Evolutionary conservation across 352 stramenopile species (phyloP).

Genomic region (Phytophthora brassicae): DNA sequence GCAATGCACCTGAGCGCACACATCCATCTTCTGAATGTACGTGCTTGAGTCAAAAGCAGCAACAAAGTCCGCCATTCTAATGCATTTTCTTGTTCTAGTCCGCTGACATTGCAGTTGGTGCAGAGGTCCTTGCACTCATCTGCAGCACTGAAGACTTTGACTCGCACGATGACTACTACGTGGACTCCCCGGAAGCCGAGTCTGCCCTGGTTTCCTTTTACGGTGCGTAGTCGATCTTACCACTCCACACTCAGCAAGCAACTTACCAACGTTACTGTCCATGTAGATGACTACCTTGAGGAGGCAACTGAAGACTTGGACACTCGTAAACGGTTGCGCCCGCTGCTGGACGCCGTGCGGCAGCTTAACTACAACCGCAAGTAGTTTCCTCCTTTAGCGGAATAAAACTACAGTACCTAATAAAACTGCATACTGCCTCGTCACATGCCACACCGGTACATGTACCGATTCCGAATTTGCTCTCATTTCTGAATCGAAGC

Average conservation of each 20-base stretch:
- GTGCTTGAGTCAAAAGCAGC: not conserved
- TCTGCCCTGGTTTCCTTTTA: slow-evolving; percentile 54
- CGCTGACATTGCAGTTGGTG: slow-evolving; percentile 54
- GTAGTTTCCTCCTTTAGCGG: no score
- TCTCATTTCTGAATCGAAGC: no score
- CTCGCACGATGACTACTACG: slow-evolving; percentile 32
- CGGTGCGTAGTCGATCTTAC: slow-evolving; percentile 31
- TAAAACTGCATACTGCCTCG: no score
- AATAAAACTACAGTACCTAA: no score
- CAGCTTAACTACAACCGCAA: slow-evolving; percentile 28
- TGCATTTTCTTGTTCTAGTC: not conserved
- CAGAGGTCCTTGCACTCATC: slow-evolving; percentile 73
- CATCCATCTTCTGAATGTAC: slow-evolving; percentile 49
- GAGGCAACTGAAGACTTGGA: slow-evolving; percentile 60
- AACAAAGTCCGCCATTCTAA: not conserved
- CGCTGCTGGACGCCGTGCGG: slow-evolving; percentile 65
- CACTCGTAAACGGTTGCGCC: slow-evolving; percentile 70
- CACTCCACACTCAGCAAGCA: not conserved
- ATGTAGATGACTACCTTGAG: slow-evolving; percentile 70
- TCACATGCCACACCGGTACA: no score
- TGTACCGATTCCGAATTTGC: no score
- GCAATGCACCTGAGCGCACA: slow-evolving; percentile 75
- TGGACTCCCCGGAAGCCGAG: slow-evolving; percentile 51
- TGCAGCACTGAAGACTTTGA: slow-evolving; percentile 83
- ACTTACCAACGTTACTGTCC: slow-evolving; percentile 1